Conservation (phyloP, 2,329 filamentous ascomycete species). For the Nemania sp. region DNA sequence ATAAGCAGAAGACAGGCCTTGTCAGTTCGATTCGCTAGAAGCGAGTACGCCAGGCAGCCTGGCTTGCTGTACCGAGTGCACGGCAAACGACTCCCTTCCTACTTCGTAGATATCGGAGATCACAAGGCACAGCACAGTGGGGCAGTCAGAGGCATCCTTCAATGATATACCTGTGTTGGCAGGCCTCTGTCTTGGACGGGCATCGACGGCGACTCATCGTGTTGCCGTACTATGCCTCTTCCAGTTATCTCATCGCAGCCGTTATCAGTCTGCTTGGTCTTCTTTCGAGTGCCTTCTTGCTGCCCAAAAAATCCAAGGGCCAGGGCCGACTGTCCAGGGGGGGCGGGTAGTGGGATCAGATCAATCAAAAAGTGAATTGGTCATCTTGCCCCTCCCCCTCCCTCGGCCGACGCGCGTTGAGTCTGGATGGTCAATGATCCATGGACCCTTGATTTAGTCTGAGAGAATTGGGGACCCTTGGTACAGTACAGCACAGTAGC, state of each 20-base stretch:
- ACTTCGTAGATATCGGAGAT: not conserved
- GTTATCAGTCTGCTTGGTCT: no score
- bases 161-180: no score
- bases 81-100: not conserved
- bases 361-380: constrained; percentile 4
- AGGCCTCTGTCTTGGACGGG: no score
- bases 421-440: constrained; percentile 5
- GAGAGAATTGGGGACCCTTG: not conserved
- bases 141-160: no score
- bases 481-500: not conserved
- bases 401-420: not conserved
- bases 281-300: no score
- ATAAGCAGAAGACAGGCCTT: no score
- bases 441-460: constrained; percentile 11
- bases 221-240: not conserved
- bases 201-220: not conserved
- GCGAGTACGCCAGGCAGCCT: not conserved
- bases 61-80: not conserved
- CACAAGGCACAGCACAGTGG: not conserved
- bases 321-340: not conserved
- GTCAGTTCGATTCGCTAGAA: no score
- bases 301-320: constrained; percentile 6
- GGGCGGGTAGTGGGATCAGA: not conserved
- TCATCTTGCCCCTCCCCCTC: constrained; percentile 14
- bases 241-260: no score